Evolutionary conservation across 1,284 basidiomycete species (phyloP).

Genomic region (Apiotrichum domesticum): DNA sequence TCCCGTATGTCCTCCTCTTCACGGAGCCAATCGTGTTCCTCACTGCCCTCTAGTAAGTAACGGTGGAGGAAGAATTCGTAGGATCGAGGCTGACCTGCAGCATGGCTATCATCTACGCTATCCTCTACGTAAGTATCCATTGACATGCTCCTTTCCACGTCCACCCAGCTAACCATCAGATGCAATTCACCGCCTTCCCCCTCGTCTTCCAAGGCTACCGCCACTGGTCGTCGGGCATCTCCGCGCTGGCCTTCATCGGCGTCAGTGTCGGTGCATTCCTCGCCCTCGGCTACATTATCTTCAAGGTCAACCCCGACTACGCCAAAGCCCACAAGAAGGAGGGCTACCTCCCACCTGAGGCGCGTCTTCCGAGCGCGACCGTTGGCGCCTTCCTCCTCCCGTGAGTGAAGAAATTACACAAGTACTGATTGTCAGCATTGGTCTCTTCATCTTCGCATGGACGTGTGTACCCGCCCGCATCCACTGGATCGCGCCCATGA

Average conservation of each 20-base stretch:
- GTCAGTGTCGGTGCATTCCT: constrained; percentile 56
- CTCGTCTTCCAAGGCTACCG: constrained; percentile 37
- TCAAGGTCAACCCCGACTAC: constrained; percentile 29
- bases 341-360: constrained; percentile 38
- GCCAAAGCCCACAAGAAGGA: constrained; percentile 9
- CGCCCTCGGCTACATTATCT: constrained; percentile 55
- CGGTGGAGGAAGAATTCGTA: too few relatives aligned
- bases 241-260: constrained; percentile 61
- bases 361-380: constrained; percentile 58
- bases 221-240: constrained; percentile 49
- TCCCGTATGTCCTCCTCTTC: constrained; percentile 46
- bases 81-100: neutral
- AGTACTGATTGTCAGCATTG: constrained; percentile 1
- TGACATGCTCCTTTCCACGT: too few relatives aligned
- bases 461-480: constrained; percentile 53
- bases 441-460: constrained; percentile 47
- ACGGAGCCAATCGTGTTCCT: constrained; percentile 47
- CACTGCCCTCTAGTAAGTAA: constrained; percentile 42
- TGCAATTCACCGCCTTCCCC: constrained; percentile 43
- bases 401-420: neutral
- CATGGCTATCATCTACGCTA: constrained; percentile 45
- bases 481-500: constrained; percentile 59
- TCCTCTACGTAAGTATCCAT: constrained; percentile 27
- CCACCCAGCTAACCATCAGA: constrained; percentile 10
- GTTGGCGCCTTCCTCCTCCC: constrained; percentile 57